Base-by-base conservation (phyloP, 2,329 filamentous ascomycete genomes). In the Colletotrichum graminicola region DNA sequence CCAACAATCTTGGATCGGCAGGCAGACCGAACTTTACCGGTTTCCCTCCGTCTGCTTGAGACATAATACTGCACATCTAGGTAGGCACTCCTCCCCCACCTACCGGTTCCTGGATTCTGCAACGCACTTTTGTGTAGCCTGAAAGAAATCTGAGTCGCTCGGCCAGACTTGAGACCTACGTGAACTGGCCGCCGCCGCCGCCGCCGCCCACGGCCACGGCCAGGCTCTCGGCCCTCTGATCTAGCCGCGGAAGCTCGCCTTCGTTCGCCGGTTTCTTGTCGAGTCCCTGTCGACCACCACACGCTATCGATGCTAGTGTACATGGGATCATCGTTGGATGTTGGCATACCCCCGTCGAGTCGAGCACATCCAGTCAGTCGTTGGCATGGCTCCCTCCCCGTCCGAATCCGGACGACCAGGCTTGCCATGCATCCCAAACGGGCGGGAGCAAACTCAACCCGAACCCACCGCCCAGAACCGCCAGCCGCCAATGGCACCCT, bases 91-190 rank as follows among this genome's bases (percentile, higher is more conserved):
- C 23, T 36, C 5, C 54, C 64, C 43, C 64, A 71, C 51, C 55
- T 36, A 41, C 32, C 57, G 57, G 67, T 71, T 62, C 64, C 64
- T 67, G 67, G 49, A 51, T 62, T 66, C 57, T 71, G 67, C 51
- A 67, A 34, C 52, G 51, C 57, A 57, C 49, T 32, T 32, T 7
- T 10, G 21, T 47, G 45, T 47, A 12, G 45, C 45, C 23, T 18
- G 8, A 18, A 26, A 26, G 18, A 18, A 12, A 47, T 62, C 49
- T 8, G 36, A 32, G 43, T 32, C 34, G 32, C 26, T 43, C 61
- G 62, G 39, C 62, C 62, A 32, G 39, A 69, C 54, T 62, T 47
- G 26, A 6, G 36, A 21, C 43, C 41, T 26, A n/a, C n/a, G n/a
- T n/a, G n/a, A n/a, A n/a, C n/a, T n/a, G 43, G 41, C 41, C 39